phyloP scores from a whole-genome alignment of 2,329 filamentous ascomycete genomes.

The Xylaria sp. region DNA sequence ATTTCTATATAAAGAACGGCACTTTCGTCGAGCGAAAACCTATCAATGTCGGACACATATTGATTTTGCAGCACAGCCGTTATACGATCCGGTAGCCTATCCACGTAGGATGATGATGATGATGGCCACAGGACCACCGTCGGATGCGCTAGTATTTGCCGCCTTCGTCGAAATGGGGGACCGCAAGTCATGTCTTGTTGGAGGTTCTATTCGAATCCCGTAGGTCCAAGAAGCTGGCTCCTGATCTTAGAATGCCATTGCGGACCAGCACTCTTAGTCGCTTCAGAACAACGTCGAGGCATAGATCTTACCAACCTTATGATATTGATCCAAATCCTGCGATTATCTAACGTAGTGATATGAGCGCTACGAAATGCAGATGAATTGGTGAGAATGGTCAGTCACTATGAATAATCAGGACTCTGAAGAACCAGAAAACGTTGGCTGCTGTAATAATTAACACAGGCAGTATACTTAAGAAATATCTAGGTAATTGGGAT shows the following conservation, averaged over 20 bases:
- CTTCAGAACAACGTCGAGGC: neutral
- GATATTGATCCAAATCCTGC: neutral
- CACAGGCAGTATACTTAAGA: neutral
- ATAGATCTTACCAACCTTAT: neutral
- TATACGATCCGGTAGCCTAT: too few relatives aligned
- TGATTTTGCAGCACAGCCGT: too few relatives aligned
- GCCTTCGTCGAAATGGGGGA: neutral
- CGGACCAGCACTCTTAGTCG: neutral
- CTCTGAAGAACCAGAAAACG: neutral
- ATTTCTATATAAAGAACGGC: too few relatives aligned
- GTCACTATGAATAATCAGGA: neutral
- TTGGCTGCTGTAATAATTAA: neutral
- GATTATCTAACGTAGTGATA: neutral
- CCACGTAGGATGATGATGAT: too few relatives aligned
- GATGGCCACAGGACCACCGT: too few relatives aligned
- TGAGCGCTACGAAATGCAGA: neutral
- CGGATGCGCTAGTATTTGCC: too few relatives aligned
- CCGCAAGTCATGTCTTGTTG: too few relatives aligned
- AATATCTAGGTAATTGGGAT: neutral
- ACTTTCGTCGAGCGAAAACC: neutral
- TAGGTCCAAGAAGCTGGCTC: neutral
- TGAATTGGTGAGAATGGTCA: neutral
- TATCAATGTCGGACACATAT: neutral
- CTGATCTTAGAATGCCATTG: too few relatives aligned
- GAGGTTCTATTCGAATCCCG: neutral